Base-by-base conservation (phyloP, 1,139 yeast genomes). In the Hemisphaericaspora lyxosophila region DNA sequence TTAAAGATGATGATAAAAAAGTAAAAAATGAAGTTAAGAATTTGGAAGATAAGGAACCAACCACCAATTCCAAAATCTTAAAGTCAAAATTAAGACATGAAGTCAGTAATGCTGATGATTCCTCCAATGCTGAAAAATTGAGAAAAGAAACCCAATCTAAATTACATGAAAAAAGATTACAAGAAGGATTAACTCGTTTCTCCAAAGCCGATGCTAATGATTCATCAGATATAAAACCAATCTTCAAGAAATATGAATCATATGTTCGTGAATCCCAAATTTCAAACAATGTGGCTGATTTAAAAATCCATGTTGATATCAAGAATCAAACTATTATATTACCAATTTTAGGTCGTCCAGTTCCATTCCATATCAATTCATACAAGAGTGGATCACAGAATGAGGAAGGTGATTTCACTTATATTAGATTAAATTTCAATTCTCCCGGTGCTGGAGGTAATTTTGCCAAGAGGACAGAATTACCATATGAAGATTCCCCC, bases 321-420 rank as follows among this genome's bases (percentile, higher is more conserved):
- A 88, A 87, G 55, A 78, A 85, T 44, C 96, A 89, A 62, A 87
- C 97, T 1, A 85, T 92, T 39, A 78, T 92, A 44, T 69, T 92
- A 43, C 98, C 98, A 35, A 85, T 92, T 44, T 80, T 85, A 53
- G 98, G 98, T 44, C 78, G 98, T 55, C 97, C 98, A 2, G 98
- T 94, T 35, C 98, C 98, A 20, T 90, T 92, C 73, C 98, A 92
- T 60, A 89, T 92, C 53, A 88, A 89, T 57, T 73, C 97, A 7
- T 90, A 87, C 64, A 92, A 90, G 59, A 90, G 88, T 60, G 97
- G 97, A 35, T 85, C 95, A 17, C 92, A 89, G 56, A 88, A 85
- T 49, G 98, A 92, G 55, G 98, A 94, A 67, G 97, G 97, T 33
- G 97, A 90, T 49, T 89, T 78, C 59, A 90, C 96, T 2, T 90